These are phyloP conservation scores for Jatropha curcas DNA, from an alignment of 345 rosid species.

Conservation along the genomic window DNA sequence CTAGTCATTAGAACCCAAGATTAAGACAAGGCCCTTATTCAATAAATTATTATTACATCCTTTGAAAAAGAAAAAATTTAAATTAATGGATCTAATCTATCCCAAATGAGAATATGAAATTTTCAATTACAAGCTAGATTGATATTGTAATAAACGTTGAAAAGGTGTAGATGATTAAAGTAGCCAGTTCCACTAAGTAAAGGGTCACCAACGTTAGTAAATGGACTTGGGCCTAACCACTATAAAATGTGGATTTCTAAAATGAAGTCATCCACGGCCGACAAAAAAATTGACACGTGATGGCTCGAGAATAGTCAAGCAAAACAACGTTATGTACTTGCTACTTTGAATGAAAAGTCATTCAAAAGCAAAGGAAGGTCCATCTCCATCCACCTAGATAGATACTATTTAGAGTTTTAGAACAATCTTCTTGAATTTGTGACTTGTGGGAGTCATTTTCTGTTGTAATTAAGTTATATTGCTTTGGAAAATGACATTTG, in stretches of 20 bases:
- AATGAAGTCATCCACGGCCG: background rate
- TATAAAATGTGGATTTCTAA: constrained; percentile 2
- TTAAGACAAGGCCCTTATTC: no score
- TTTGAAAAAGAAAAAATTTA: no score
- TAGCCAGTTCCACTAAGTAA: no score
- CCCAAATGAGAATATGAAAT: no score
- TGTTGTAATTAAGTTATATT: background rate
- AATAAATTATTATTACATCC: no score
- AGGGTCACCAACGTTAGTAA: no score
- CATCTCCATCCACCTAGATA: background rate
- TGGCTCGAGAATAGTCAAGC: no score
- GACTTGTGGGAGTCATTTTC: constrained; percentile 23
- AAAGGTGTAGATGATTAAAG: constrained; percentile 5
- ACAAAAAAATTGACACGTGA: constrained; percentile 12
- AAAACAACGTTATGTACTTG: background rate
- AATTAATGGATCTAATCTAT: no score
- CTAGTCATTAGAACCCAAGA: no score
- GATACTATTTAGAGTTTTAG: background rate
- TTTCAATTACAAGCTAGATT: no score
- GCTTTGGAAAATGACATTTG: constrained; percentile 1
- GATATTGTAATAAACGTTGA: no score
- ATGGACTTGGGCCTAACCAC: constrained; percentile 30
- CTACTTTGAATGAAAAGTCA: no score
- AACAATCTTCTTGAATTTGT: constrained; percentile 16
- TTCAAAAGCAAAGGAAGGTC: background rate